Evolutionary conservation across 2,329 filamentous ascomycete species (phyloP), one percentile per base, ranked within the genome.

Genomic region (Aspergillus aculeatus): DNA sequence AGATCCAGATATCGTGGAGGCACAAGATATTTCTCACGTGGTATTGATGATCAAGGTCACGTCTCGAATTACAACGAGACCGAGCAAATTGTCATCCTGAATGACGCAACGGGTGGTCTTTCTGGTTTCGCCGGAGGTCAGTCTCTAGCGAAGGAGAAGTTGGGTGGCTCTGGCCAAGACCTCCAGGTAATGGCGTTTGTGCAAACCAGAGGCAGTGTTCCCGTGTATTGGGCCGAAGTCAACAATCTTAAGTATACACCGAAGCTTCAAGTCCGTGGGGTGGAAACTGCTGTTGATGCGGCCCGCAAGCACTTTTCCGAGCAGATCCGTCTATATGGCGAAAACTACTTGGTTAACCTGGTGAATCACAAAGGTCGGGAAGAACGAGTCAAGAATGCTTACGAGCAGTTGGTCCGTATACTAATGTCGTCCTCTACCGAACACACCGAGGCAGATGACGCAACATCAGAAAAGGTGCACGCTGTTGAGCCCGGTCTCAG

Each of bases 41-140:
- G 95, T 54, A 86, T 98, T 50, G 94, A 99, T 72, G 93, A 96
- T 65, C 83, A 95, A 62, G 95, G 95, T 24, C 87, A 98, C 74
- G 95, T 95, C n/a, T 92, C 95, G 66, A 99, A 99, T 75, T 99
- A 94, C 83, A 99, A 99, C 73, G 95, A 99, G 81, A 98, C 95
- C 0, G 95, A 99, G 74, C 95, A 99, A 74, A 83, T 95, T 35
- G 83, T 96, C 62, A 86, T 99, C 41, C 78, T 98, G 67, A 98
- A 98, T 69, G 95, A 98, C 76, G 83, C 85, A 51, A 83, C 83
- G 3, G 86, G 86, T 59, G 89, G 89, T 0, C 78, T 95, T 48
- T 88, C 90, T 47, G 93, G 92, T 6, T 96, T 91, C 75, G 89
- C 89, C 53, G 90, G 91, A 56, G 89, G 89, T 67, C 83, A 85